These are phyloP conservation scores for Emmonsiellopsis sp. DNA, from an alignment of 2,329 filamentous ascomycete species.

Conservation along the genomic window DNA sequence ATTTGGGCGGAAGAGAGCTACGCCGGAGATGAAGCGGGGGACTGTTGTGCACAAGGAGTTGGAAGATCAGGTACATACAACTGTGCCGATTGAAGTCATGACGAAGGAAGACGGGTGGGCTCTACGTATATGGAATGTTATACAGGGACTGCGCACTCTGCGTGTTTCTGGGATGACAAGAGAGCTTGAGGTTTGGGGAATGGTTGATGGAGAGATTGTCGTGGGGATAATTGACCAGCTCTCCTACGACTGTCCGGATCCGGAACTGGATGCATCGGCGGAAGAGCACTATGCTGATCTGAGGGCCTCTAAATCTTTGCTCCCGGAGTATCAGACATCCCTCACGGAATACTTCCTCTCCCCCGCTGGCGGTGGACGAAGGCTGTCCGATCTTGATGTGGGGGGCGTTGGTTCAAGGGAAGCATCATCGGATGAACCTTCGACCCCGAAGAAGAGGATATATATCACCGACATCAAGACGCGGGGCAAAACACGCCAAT, in stretches of 20 bases:
- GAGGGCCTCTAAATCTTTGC: slow-evolving; percentile 24
- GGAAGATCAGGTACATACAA: slow-evolving; percentile 75
- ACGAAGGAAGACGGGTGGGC: slow-evolving; percentile 78
- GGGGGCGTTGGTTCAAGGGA: slow-evolving; percentile 8
- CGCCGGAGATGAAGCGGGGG: slow-evolving; percentile 75
- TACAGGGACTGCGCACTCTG: slow-evolving; percentile 71
- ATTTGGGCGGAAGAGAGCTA: slow-evolving; percentile 65
- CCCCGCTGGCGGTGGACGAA: slow-evolving; percentile 26
- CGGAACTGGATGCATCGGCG: slow-evolving; percentile 56
- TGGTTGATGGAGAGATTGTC: slow-evolving; percentile 71
- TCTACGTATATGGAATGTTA: slow-evolving; percentile 78
- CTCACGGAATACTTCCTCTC: slow-evolving; percentile 37
- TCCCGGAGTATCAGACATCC: slow-evolving; percentile 38
- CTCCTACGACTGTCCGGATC: slow-evolving; percentile 66
- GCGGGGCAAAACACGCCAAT: slow-evolving; percentile 46
- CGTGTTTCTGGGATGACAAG: slow-evolving; percentile 62
- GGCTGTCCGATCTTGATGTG: slow-evolving; percentile 24
- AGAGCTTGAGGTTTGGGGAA: slow-evolving; percentile 77
- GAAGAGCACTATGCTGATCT: slow-evolving; percentile 31
- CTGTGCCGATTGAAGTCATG: slow-evolving; percentile 61
- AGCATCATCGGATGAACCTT: slow-evolving; percentile 10
- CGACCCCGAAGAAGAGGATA: slow-evolving; percentile 25
- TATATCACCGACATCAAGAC: slow-evolving; percentile 91
- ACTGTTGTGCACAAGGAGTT: slow-evolving; percentile 70
- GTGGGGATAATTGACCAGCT: slow-evolving; percentile 87